Evolutionary conservation across 1,139 yeast species (phyloP), one percentile per base, ranked within the genome.

Genomic region (Magnusiomyces paraingens): DNA sequence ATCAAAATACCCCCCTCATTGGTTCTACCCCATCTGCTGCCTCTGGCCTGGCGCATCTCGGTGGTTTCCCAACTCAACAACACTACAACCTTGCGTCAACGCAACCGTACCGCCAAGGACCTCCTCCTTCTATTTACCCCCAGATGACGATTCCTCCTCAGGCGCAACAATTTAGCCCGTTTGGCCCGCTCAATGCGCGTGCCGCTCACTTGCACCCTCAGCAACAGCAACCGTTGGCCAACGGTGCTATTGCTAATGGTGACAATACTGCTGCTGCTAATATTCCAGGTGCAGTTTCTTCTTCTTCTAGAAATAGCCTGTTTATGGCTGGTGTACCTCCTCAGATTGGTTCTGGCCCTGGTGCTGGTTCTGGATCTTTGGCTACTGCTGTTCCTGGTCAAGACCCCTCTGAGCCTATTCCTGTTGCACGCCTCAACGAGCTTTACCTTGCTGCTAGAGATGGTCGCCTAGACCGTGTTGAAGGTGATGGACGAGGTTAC

Each of bases 401-500:
- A 51, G 73, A 70, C 47, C 69, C 73, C 20, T 58, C 63, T 46
- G 73, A 70, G 55, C 72, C 74, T 6, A 67, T 70, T 20, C 71
- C 73, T 18, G 71, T 70, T 36, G 72, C 72, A 21, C 61, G 78
- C 55, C 73, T 81, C 61, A 76, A 76, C 57, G 77, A 76, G 62
- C 64, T 75, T 50, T 75, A 75, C 58, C 60, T 73, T 45, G 78
- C 78, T 49, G 77, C 78, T 12, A 70, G 77, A 51, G 79, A 76
- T 57, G 79, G 79, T 10, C 73, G 79, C 52, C 62, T 75, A 45
- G 79, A 76, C 60, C 64, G 79, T n/a, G 67, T 76, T 59, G 79
- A 76, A 52, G 68, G 76, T 22, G 74, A 70, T 52, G 65, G 77
- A 3, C 67, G 74, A 52, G 77, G 78, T 2, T 74, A 66, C 58